Conservation (phyloP, 2,329 filamentous ascomycete species). For the Hymenotorrendiella dingleyae region DNA sequence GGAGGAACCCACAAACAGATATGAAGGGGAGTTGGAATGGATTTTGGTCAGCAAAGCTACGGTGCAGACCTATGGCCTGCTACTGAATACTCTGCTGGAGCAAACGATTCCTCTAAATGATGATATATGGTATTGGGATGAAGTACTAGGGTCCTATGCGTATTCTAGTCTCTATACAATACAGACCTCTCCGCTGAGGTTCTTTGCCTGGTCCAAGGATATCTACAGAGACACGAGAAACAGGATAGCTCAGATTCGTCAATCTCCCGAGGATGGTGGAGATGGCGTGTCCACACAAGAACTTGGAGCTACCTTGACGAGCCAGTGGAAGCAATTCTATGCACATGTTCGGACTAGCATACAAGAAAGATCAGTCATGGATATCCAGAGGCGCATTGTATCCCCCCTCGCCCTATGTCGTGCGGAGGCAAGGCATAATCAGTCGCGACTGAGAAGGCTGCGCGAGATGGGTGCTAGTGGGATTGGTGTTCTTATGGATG, state of each 20-base stretch:
- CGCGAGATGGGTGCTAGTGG: slow-evolving; percentile 79
- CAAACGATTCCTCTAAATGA: slow-evolving; percentile 79
- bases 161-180: slow-evolving; percentile 78
- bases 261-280: slow-evolving; percentile 22
- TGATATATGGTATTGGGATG: slow-evolving; percentile 95
- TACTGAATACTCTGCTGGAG: slow-evolving; percentile 71
- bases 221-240: slow-evolving; percentile 53
- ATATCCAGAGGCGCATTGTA: slow-evolving; percentile 66
- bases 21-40: slow-evolving; percentile 83
- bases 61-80: slow-evolving; percentile 79
- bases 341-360: slow-evolving; percentile 71
- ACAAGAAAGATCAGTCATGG: slow-evolving; percentile 62
- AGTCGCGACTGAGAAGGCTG: slow-evolving; percentile 63
- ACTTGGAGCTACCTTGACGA: slow-evolving; percentile 35
- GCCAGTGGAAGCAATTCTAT: slow-evolving; percentile 68
- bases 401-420: slow-evolving; percentile 73
- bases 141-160: slow-evolving; percentile 70
- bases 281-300: slow-evolving; percentile 21
- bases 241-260: slow-evolving; percentile 25
- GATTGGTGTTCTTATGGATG: slow-evolving; percentile 80
- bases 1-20: slow-evolving; percentile 38
- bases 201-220: slow-evolving; percentile 67
- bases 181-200: slow-evolving; percentile 72
- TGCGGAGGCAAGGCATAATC: slow-evolving; percentile 69
- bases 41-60: slow-evolving; percentile 84